phyloP scores from a whole-genome alignment of 1,139 yeast species.

The Yamadazyma spencermartinsiae region DNA sequence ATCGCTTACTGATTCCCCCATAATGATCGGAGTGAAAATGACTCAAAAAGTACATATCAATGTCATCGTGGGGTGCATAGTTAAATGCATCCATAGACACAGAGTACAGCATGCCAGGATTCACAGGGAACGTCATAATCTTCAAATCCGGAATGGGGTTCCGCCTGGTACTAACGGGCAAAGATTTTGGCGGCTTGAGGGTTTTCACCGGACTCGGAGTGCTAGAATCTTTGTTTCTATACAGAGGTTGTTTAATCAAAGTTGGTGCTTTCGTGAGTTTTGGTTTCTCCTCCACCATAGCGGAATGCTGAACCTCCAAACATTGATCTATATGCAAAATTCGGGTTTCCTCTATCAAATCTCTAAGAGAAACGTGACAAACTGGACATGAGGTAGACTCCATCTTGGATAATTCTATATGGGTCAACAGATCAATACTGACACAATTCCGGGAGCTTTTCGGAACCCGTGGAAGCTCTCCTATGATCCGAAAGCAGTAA shows the following conservation, averaged over 20 bases:
- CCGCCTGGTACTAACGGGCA: constrained; percentile 18
- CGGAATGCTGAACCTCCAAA: constrained; percentile 6
- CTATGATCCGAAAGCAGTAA: constrained; percentile 13
- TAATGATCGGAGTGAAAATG: constrained; percentile 96
- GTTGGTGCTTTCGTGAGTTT: constrained; percentile 8
- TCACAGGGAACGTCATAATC: constrained; percentile 43
- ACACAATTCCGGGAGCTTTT: constrained; percentile 4
- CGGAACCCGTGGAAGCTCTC: constrained; percentile 9
- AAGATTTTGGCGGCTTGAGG: constrained; percentile 16
- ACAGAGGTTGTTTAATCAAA: constrained; percentile 13
- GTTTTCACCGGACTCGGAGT: constrained; percentile 17
- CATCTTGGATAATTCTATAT: constrained; percentile 10
- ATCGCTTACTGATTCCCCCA: constrained; percentile 75
- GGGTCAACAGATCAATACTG: constrained; percentile 10
- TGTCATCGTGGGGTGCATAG: constrained; percentile 46
- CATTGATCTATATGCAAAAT: constrained; percentile 15
- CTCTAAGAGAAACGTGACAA: constrained; percentile 16
- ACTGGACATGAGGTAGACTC: constrained; percentile 18
- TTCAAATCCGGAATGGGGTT: constrained; percentile 58
- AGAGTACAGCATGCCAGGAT: constrained; percentile 20
- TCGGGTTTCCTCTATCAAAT: constrained; percentile 7
- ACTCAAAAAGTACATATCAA: constrained; percentile 58
- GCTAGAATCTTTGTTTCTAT: constrained; percentile 15
- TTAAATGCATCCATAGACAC: constrained; percentile 73
- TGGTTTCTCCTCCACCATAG: constrained; percentile 4